These are phyloP conservation scores for Seiridium unicorne DNA, from an alignment of 2,329 filamentous ascomycete genomes.

Conservation along the genomic window DNA sequence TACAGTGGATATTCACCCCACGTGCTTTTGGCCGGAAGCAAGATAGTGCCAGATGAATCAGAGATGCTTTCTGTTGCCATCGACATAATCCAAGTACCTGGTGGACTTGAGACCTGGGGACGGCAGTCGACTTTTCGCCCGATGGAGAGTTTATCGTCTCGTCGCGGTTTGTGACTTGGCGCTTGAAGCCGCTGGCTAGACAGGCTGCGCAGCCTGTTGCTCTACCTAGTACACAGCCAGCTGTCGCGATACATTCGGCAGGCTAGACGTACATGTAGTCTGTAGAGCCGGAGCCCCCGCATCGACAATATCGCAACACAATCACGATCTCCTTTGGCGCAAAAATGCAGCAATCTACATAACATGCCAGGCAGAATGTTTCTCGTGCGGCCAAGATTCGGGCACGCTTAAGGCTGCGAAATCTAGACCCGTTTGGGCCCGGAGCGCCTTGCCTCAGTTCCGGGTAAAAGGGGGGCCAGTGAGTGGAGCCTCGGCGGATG, in stretches of 20 bases:
- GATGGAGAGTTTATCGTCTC: too few species aligned
- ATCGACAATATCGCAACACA: background rate
- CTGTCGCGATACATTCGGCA: background rate
- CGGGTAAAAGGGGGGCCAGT: conserved; percentile 3
- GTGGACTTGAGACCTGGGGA: too few species aligned
- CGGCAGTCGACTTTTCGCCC: too few species aligned
- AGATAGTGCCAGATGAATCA: background rate
- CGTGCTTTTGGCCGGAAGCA: background rate
- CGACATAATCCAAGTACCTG: background rate
- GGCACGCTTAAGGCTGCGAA: background rate
- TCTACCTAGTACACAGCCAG: background rate
- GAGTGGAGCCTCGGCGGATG: background rate
- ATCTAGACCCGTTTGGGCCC: conserved; percentile 1
- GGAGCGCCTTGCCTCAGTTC: conserved; percentile 7
- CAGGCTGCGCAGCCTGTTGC: too few species aligned
- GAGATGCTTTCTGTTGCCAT: background rate
- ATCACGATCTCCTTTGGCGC: background rate
- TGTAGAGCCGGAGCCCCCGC: background rate
- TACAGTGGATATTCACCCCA: background rate
- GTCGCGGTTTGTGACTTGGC: too few species aligned
- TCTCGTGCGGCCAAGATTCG: background rate
- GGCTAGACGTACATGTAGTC: background rate
- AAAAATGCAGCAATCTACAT: background rate
- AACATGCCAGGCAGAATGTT: background rate
- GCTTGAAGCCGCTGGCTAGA: too few species aligned